Base-by-base conservation (phyloP, 1,139 yeast genomes). In the Scheffersomyces insectosa region DNA sequence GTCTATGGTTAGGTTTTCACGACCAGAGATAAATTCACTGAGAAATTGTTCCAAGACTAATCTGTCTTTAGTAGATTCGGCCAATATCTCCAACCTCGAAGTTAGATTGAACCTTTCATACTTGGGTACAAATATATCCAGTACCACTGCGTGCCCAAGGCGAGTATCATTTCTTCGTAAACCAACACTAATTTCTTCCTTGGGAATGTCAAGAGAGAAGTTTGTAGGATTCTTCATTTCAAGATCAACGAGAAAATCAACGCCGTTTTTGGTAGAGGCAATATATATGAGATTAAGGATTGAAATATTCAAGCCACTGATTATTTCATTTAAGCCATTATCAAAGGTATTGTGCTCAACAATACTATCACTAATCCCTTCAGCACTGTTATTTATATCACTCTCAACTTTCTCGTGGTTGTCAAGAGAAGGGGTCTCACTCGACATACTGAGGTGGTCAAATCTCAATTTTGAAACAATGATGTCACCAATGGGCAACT, bases 201-300 rank as follows among this genome's bases (percentile, higher is more conserved):
- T 36, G 0, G 62, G 55, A 3, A 70, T 39, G 4, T 57, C 61
- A 12, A 65, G 30, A 1, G 65, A 55, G 5, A 57, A 38, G 15
- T 53, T 51, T 14, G 66, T 51, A 1, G 82, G 79, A 42, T 79
- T 76, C 6, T 48, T 42, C 5, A 78, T 42, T 9, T 62, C 65
- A n/a, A 72, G 56, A 45, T 73, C 68, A 35, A 66, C 49, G 59
- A 46, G 55, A 48, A 59, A 58, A 28, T 49, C 47, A 23, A 63
- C 42, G 11, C 47, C 51, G 0, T 51, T 45, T 0, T 42, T 37
- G 11, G 54, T 50, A 0, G 77, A 62, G 2, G 59, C 59, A 8
- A 65, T 42, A 23, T 63, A 61, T 3, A 44, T 38, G 10, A 73
- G 45, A 1, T 55, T 49, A 13, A 55, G 54, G 4, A 73, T 50